Evolutionary conservation across 106 monocot species (phyloP).

Genomic region (Dendrobium chrysotoxum): DNA sequence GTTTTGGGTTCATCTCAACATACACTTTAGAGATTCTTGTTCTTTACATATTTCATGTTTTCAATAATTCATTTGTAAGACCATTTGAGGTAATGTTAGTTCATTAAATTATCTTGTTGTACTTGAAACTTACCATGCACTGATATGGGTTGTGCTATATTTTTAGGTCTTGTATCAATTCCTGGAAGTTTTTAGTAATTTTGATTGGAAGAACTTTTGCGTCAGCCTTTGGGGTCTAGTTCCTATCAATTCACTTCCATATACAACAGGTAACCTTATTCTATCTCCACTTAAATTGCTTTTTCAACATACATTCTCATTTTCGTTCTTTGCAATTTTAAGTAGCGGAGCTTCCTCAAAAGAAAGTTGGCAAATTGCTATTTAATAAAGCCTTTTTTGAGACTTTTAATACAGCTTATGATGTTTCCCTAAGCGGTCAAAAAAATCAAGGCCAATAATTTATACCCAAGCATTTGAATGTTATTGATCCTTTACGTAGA

Average conservation of each 20-base stretch:
- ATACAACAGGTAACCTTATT: conserved; percentile 37
- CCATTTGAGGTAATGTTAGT: conserved; percentile 78
- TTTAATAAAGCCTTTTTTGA: conserved; percentile 48
- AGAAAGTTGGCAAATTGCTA: conserved; percentile 42
- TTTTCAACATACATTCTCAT: conserved; percentile 4
- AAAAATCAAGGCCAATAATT: conserved; percentile 68
- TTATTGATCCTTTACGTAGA: conserved; percentile 88
- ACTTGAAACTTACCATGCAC: neutral
- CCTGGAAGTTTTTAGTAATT: conserved; percentile 96
- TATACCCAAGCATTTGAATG: conserved; percentile 84
- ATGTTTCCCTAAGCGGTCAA: conserved; percentile 36
- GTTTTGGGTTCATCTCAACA: conserved; percentile 96
- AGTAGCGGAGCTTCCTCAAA: conserved; percentile 52
- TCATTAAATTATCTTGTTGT: neutral
- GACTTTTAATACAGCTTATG: conserved; percentile 46
- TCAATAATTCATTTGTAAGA: conserved; percentile 79
- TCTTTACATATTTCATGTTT: conserved; percentile 96
- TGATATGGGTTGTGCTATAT: neutral
- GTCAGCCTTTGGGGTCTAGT: conserved; percentile 73
- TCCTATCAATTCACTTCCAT: conserved; percentile 56
- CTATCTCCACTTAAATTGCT: neutral
- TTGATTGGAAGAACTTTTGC: conserved; percentile 96
- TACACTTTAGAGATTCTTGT: conserved; percentile 94
- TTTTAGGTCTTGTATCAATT: conserved; percentile 86
- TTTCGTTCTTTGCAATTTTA: neutral